Base-by-base conservation (phyloP, 352 stramenopile species). In the Pythium aristosporum region DNA sequence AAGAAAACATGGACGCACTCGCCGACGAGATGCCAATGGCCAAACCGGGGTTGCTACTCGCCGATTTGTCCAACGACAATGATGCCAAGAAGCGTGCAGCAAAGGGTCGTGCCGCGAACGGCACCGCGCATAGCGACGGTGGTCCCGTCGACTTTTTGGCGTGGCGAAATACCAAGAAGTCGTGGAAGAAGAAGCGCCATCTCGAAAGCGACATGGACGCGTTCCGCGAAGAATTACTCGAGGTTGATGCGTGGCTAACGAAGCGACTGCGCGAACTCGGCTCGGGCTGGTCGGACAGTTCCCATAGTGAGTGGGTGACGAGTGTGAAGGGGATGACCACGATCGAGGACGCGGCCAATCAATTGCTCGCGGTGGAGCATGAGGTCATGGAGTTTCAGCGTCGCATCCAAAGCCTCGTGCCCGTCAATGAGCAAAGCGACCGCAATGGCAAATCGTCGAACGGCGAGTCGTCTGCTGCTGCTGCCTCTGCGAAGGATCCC, bases 11-110 rank as follows among this genome's bases (percentile, higher is more conserved):
- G 56, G 77, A 89, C 5, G 48, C 77, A 25, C 73, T 91, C 42
- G 69, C 72, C 6, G 62, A 67, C 8, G 80, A 89, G 15, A 91
- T 94, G 85, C 85, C 85, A 5, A 57, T 85, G 34, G 84, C 80
- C 1, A 92, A 90, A 65, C 77, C 85, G 8, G 81, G 82, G 0
- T 63, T 92, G n/a, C 64, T 92, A 16, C 85, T 94, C 34, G 87
- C 85, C 11, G 83, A 94, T 52, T 37, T 93, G 9, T 48, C 88
- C 11, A 90, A 91, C 43, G 85, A 91, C 32, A 79, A 52, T 30
- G 65, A 68, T 13, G 57, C 65, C 4, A 81, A 79, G 61, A 89
- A 91, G 54, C 79, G 79, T 12, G 65, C 46, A 8, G 65, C 46
- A 8, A 72, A 72, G 23, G 36, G 46, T n/a, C 56, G 47, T 15